Evolutionary conservation across 2,329 filamentous ascomycete genomes (phyloP), one percentile per base, ranked within the genome.

Genomic region (Dryadomyces quercivorus): DNA sequence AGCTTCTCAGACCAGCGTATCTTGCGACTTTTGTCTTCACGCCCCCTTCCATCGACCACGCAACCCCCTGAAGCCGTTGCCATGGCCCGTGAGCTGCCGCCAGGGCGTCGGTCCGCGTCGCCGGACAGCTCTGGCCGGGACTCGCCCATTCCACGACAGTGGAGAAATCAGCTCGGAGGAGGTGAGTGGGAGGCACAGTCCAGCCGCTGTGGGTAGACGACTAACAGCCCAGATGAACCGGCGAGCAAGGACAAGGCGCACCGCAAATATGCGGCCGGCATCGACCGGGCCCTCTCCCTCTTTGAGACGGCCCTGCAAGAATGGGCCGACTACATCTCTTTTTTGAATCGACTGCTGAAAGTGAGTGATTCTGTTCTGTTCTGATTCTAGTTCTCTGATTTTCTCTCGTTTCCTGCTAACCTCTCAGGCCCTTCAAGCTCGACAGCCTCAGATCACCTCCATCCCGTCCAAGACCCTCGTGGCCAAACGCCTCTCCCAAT

Each of bases 271-370:
- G 89, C 90, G 47, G 81, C 85, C 50, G 86, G 83, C 56, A 84
- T 98, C 60, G 92, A 97, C 65, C 82, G 90, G 67, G 87, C 90
- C 38, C 77, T 98, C 58, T 81, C 86, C 48, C 77, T 95, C 38
- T 98, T 96, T 72, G 93, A 98, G 66, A 91, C 88, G 16, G 84
- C 89, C 34, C 76, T 96, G 61, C 90, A 97, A 70, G 93, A 98
- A 81, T 98, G 93, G 93, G 93, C 94, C 50, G 93, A 98, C 72
- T 98, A 98, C 67, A 98, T 98, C 64, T 95, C 92, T 18, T 98
- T 97, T 67, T 73, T 98, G 55, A 94, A 88, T 66, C 83, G 89
- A 58, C 76, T 98, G 50, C 75, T 95, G 58, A 97, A 96, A 81
- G 88, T 91, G 50, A 26, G 18, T 40, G 13, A 15, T 9, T 20